Conservation (phyloP, 1,284 basidiomycete species). For the Boletus calvinii region DNA sequence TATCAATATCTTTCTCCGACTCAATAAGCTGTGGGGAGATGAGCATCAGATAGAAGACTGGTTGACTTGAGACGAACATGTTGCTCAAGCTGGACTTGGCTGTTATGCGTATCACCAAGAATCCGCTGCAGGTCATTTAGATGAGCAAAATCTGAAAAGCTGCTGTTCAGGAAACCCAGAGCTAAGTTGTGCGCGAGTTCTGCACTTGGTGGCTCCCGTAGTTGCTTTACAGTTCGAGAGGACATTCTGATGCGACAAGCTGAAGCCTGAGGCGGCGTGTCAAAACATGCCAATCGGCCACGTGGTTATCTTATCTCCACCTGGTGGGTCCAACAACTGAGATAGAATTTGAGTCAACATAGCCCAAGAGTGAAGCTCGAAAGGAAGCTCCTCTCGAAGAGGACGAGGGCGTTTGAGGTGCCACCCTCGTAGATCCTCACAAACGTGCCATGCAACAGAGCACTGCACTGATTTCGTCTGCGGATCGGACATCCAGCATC, state of each 20-base stretch:
- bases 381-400: not conserved
- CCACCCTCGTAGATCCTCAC: not conserved
- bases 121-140: slow-evolving; percentile 45
- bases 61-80: slow-evolving; percentile 40
- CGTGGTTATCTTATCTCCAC: slow-evolving; percentile 28
- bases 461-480: too few relatives aligned
- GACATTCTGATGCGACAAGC: slow-evolving; percentile 40
- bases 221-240: slow-evolving; percentile 46
- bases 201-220: slow-evolving; percentile 49
- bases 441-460: too few relatives aligned
- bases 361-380: not conserved
- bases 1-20: slow-evolving; percentile 49
- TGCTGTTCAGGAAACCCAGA: slow-evolving; percentile 45
- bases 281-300: slow-evolving; percentile 8
- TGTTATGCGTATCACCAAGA: slow-evolving; percentile 37
- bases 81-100: slow-evolving; percentile 39
- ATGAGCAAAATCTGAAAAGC: slow-evolving; percentile 47
- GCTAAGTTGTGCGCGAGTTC: slow-evolving; percentile 43
- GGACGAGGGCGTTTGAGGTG: too few relatives aligned
- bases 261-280: not conserved
- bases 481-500: not conserved
- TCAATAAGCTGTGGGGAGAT: slow-evolving; percentile 56
- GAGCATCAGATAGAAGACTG: slow-evolving; percentile 25
- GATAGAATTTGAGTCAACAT: too few relatives aligned
- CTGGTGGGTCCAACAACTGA: too few relatives aligned